These are phyloP conservation scores for Xylariaceae sp. DNA, from an alignment of 2,329 filamentous ascomycete species.

Conservation along the genomic window DNA sequence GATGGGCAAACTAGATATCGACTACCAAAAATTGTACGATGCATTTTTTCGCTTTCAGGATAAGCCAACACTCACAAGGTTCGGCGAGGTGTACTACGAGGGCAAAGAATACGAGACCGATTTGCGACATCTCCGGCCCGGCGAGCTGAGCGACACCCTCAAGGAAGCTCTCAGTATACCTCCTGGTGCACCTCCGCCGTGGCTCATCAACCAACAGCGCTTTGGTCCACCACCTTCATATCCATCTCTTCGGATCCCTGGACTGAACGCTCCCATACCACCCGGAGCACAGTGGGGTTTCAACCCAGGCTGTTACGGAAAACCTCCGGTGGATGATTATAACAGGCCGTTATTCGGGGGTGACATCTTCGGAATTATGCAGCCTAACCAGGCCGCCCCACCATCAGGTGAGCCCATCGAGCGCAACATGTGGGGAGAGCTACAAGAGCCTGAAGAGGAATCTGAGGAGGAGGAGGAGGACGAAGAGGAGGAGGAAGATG, in stretches of 20 bases:
- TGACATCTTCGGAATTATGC: slow-evolving; percentile 81
- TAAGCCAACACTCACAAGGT: slow-evolving; percentile 88
- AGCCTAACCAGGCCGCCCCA: slow-evolving; percentile 36
- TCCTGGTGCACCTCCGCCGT: slow-evolving; percentile 86
- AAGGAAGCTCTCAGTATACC: slow-evolving; percentile 93
- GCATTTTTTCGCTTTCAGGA: slow-evolving; percentile 98
- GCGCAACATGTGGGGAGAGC: slow-evolving; percentile 84
- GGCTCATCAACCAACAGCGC: slow-evolving; percentile 95
- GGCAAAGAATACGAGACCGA: slow-evolving; percentile 98
- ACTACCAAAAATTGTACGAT: slow-evolving; percentile 97
- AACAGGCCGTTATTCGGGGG: slow-evolving; percentile 89
- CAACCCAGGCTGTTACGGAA: slow-evolving; percentile 91
- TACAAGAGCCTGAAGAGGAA: slow-evolving; percentile 63
- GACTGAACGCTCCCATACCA: slow-evolving; percentile 88
- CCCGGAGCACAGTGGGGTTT: slow-evolving; percentile 91
- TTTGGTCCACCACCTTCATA: slow-evolving; percentile 93
- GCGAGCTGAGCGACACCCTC: slow-evolving; percentile 82
- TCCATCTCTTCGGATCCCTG: slow-evolving; percentile 89
- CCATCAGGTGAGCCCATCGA: slow-evolving; percentile 73
- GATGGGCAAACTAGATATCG: slow-evolving; percentile 95
- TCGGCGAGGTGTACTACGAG: slow-evolving; percentile 99
- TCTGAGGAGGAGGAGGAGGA: slow-evolving; percentile 66
- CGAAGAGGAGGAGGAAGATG: slow-evolving; percentile 63
- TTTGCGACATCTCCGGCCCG: slow-evolving; percentile 81
- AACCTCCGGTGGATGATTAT: slow-evolving; percentile 90